Percentiles rank a stretch among this genome's conserved stretches.
phyloP scores from a whole-genome alignment of 2,329 filamentous ascomycete species.

The Xylariaceae sp. region DNA sequence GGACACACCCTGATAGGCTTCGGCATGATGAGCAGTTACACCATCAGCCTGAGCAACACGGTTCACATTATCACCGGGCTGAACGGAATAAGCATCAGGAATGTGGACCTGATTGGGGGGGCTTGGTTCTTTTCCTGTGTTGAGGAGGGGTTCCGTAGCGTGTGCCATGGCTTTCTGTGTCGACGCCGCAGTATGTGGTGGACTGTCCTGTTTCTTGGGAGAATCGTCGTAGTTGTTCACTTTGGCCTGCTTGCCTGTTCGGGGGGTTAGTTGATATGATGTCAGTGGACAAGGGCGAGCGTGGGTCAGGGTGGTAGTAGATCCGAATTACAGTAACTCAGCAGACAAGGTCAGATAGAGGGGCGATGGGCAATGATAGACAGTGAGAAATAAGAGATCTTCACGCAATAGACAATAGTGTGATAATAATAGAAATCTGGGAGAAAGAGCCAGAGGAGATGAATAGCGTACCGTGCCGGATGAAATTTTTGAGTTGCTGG shows the following conservation, averaged over 20 bases:
- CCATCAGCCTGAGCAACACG: constrained; percentile 65
- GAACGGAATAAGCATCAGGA: constrained; percentile 58
- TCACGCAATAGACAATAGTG: constrained; percentile 7
- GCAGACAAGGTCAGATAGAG: constrained; percentile 3
- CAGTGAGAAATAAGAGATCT: constrained; percentile 3
- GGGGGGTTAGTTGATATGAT: constrained; percentile 21
- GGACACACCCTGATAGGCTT: constrained; percentile 54
- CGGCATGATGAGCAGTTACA: constrained; percentile 59
- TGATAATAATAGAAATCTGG: constrained; percentile 6
- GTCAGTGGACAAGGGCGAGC: constrained; percentile 30
- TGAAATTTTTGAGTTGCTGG: constrained; percentile 97
- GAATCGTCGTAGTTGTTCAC: constrained; percentile 52
- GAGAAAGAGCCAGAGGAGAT: constrained; percentile 25
- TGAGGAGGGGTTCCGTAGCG: constrained; percentile 39
- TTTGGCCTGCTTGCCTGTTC: constrained; percentile 80
- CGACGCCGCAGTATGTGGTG: constrained; percentile 36
- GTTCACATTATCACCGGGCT: constrained; percentile 58
- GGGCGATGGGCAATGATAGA: constrained; percentile 1
- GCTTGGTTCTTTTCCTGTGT: constrained; percentile 43
- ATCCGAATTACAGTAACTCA: constrained; percentile 8
- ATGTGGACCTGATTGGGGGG: constrained; percentile 41
- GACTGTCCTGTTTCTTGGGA: constrained; percentile 49
- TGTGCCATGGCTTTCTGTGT: constrained; percentile 53
- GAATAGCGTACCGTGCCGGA: constrained; percentile 67
- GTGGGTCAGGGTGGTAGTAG: constrained; percentile 9